Evolutionary conservation across 768 basidiomycete genomes (phyloP), one percentile per base, ranked within the genome.

Genomic region (Clathrus columnatus): DNA sequence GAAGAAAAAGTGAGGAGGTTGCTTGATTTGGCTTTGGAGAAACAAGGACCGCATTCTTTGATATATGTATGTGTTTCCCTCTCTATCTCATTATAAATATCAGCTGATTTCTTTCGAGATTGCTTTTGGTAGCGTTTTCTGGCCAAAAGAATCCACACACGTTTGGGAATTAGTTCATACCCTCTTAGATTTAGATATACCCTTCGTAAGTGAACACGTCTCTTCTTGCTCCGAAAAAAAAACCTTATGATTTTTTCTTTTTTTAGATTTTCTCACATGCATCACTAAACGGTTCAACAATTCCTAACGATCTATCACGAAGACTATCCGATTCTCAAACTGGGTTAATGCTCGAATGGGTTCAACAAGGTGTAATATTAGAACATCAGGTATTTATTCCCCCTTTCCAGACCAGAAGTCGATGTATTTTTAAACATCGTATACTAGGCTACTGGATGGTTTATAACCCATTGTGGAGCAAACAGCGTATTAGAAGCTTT

Each of bases 381-480:
- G 36, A 48, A 20, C 64, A 67, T 48, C 62, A 60, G 2, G 66
- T 65, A 53, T 24, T 61, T 56, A 14, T 7, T 24, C 17, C 18
- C 46, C 20, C 44, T 17, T 48, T 23, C 5, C 23, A 10, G 7
- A 17, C 18, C 17, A 14, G 14, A 43, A 21, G 49, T 21, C n/a
- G 0, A 1, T n/a, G 50, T n/a, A 36, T 18, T 23, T 36, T 43
- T 56, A 41, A 29, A n/a, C n/a, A n/a, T n/a, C n/a, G n/a, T n/a
- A n/a, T n/a, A n/a, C n/a, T 20, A 63, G 61, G 63, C 56, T 14
- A 54, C 53, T 10, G 63, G 65, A 5, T 66, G 65, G 63, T 63
- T 65, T 50, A 41, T 68, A 8, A 59, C 60, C 2, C 67, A 68
- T 41, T 61, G 63, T 16, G 67, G 67, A 11, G 61, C 61, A 32